These are phyloP conservation scores for Globisporangium cederbergense DNA, from an alignment of 352 stramenopile genomes.

Conservation along the genomic window DNA sequence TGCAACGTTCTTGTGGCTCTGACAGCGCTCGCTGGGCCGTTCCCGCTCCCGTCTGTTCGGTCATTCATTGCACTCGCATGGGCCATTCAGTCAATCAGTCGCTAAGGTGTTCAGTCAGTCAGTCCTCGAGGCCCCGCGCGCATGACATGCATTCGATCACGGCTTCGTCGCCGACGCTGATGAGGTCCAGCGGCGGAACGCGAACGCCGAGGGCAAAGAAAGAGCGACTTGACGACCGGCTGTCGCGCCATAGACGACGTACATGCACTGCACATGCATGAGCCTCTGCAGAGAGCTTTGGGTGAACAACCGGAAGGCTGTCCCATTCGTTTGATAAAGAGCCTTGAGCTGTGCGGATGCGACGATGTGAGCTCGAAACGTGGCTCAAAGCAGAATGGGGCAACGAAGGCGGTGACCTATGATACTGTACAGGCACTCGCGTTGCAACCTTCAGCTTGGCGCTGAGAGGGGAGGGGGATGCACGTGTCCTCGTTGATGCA, in stretches of 20 bases:
- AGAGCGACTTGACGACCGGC: background rate
- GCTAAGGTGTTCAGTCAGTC: too few species aligned
- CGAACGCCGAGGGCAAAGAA: background rate
- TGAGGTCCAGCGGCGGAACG: background rate
- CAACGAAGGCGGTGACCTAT: too few species aligned
- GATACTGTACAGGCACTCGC: too few species aligned
- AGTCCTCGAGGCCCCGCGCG: background rate
- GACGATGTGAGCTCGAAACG: background rate
- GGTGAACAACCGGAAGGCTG: background rate
- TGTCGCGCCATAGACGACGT: background rate
- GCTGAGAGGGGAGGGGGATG: background rate
- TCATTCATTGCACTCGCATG: background rate
- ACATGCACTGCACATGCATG: background rate
- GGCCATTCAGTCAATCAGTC: background rate
- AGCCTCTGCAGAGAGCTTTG: background rate
- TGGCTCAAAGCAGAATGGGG: too few species aligned
- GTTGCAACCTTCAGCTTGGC: background rate
- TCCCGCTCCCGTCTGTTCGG: background rate
- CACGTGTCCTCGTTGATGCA: background rate
- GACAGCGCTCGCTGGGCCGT: background rate
- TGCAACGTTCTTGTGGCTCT: background rate
- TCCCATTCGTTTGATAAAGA: background rate
- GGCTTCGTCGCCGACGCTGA: background rate
- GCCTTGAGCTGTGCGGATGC: background rate
- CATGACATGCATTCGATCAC: background rate